Evolutionary conservation across 352 stramenopile species (phyloP).

Genomic region (Proteromonas lacertae): DNA sequence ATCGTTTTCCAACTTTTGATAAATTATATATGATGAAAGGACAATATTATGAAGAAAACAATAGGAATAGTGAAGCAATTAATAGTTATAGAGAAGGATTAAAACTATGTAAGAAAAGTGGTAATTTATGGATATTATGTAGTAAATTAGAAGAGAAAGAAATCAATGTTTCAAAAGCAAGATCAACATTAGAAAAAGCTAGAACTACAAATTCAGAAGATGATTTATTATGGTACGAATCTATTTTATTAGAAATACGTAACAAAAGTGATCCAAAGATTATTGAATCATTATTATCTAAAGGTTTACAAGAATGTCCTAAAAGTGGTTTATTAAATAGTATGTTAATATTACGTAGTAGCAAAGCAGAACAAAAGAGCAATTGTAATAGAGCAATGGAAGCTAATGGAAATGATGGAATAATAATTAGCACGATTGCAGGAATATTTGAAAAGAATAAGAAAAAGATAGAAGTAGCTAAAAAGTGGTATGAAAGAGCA

Average conservation of each 20-base stretch:
- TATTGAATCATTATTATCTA: constrained; percentile 71
- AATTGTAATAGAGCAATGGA: constrained; percentile 75
- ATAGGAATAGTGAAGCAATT: constrained; percentile 15
- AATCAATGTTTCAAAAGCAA: constrained; percentile 59
- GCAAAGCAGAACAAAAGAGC: constrained; percentile 65
- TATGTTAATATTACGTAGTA: constrained; percentile 69
- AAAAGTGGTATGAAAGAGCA: constrained; percentile 82
- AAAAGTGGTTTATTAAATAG: constrained; percentile 64
- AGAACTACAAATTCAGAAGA: constrained; percentile 37
- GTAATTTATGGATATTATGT: constrained; percentile 64
- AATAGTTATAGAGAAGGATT: constrained; percentile 32
- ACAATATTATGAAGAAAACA: constrained; percentile 24
- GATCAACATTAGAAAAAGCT: constrained; percentile 74
- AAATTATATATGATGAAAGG: constrained; percentile 94
- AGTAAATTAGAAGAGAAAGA: constrained; percentile 59
- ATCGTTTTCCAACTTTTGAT: constrained; percentile 44
- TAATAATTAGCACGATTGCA: constrained; percentile 75
- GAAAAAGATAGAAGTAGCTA: constrained; percentile 22
- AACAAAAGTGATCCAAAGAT: constrained; percentile 55
- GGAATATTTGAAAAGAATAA: constrained; percentile 75
- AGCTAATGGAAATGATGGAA: constrained; percentile 74
- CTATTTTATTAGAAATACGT: constrained; percentile 61
- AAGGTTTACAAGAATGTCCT: constrained; percentile 79
- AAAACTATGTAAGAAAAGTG: constrained; percentile 47
- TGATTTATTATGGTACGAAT: constrained; percentile 69